Percentiles rank a stretch among this genome's conserved stretches.
These are phyloP conservation scores for Pilasporangium apinafurcum DNA, from an alignment of 352 stramenopile genomes.

Conservation along the genomic window DNA sequence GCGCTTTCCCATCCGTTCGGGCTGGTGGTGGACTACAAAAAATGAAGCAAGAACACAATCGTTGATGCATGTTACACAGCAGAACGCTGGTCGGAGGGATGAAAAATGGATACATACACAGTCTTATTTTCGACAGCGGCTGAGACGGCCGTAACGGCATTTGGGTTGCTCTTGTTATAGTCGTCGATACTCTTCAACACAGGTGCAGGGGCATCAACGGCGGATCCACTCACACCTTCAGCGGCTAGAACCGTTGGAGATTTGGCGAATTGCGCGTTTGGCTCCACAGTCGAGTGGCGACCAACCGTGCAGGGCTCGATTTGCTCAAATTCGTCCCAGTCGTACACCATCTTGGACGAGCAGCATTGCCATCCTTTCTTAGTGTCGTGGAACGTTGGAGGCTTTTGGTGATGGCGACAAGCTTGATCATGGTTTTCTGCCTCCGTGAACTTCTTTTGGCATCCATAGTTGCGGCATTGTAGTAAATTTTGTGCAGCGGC, in stretches of 20 bases:
- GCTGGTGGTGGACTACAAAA: constrained; percentile 22
- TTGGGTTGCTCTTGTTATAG: constrained; percentile 89
- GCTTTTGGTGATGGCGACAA: constrained; percentile 72
- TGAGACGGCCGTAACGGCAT: constrained; percentile 83
- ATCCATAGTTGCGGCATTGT: constrained; percentile 87
- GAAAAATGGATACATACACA: constrained; percentile 24
- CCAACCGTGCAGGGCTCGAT: constrained; percentile 68
- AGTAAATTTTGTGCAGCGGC: constrained; percentile 27
- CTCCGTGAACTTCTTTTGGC: constrained; percentile 73
- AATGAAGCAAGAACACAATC: neutral
- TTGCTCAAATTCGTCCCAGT: constrained; percentile 94
- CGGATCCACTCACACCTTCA: constrained; percentile 19
- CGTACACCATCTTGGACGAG: constrained; percentile 89
- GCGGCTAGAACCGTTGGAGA: constrained; percentile 76
- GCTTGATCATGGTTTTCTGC: constrained; percentile 69
- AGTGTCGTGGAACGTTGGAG: constrained; percentile 86
- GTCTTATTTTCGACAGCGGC: constrained; percentile 51
- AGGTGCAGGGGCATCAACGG: constrained; percentile 12
- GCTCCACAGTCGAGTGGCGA: constrained; percentile 62
- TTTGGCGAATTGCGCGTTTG: constrained; percentile 66
- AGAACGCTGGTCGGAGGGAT: too few species aligned
- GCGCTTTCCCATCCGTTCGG: constrained; percentile 84
- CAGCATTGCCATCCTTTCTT: constrained; percentile 91
- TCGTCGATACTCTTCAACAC: constrained; percentile 90
- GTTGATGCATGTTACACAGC: too few species aligned